phyloP scores from a whole-genome alignment of 1,284 basidiomycete genomes.

The Schizophyllum commune region DNA sequence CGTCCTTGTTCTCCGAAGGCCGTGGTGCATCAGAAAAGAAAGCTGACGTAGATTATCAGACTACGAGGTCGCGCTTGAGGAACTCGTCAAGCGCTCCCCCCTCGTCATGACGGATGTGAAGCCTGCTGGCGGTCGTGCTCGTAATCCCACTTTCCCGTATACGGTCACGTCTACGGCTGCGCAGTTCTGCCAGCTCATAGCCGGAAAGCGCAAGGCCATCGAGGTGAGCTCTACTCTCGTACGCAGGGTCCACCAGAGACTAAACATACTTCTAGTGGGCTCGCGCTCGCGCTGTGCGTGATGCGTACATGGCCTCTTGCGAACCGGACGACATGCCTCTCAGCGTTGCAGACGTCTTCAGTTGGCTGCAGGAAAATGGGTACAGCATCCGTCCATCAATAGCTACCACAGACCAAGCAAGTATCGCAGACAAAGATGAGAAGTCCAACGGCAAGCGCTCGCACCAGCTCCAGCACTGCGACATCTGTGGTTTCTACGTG shows the following conservation, averaged over 20 bases:
- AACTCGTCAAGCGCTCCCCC: neutral
- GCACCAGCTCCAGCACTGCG: neutral
- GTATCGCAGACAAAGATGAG: neutral
- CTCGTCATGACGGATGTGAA: neutral
- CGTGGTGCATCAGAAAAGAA: neutral
- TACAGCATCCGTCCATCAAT: neutral
- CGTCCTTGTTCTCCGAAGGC: neutral
- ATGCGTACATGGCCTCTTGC: conserved; percentile 9
- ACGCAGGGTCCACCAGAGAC: neutral
- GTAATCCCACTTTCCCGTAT: conserved; percentile 9
- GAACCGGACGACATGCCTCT: conserved; percentile 11
- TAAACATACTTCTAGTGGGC: conserved; percentile 9
- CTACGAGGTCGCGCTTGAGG: neutral
- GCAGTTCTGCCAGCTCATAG: conserved; percentile 9
- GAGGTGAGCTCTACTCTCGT: conserved; percentile 4
- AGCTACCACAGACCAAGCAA: neutral
- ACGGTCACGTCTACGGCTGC: conserved; percentile 6
- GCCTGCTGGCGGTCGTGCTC: neutral
- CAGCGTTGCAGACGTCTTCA: conserved; percentile 11
- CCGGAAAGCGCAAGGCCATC: conserved; percentile 12
- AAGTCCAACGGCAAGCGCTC: neutral
- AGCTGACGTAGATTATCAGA: neutral
- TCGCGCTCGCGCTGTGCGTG: conserved; percentile 11
- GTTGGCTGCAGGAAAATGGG: conserved; percentile 11
- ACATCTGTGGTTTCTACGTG: neutral